Percentiles rank a stretch among this genome's conserved stretches.
phyloP scores from a whole-genome alignment of 2,329 filamentous ascomycete species.

The Pyrenophora tritici-repentis region DNA sequence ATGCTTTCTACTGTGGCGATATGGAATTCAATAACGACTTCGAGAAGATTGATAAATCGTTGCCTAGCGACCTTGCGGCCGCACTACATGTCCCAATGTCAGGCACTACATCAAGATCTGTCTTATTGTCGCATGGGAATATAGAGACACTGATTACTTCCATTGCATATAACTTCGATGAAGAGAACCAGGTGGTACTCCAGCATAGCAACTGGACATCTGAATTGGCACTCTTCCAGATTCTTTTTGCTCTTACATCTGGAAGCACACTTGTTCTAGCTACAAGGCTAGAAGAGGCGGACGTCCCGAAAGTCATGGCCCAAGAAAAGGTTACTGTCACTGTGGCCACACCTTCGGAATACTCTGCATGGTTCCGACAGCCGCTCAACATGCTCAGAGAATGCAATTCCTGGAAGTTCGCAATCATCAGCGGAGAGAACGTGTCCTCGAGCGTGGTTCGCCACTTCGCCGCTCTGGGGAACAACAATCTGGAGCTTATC shows the following conservation, averaged over 20 bases:
- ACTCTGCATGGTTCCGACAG: slow-evolving; percentile 2
- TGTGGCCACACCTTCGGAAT: slow-evolving; percentile 4
- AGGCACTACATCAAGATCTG: background rate
- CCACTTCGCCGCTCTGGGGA: background rate
- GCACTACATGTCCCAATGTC: background rate
- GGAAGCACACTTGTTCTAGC: slow-evolving; percentile 2
- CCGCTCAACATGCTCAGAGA: background rate
- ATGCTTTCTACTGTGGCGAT: background rate
- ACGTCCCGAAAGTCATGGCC: background rate
- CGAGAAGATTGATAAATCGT: slow-evolving; percentile 5
- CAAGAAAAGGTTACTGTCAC: slow-evolving; percentile 2
- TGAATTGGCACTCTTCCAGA: slow-evolving; percentile 1
- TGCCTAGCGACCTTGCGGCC: slow-evolving; percentile 15
- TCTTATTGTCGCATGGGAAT: slow-evolving; percentile 3
- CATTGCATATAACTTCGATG: background rate
- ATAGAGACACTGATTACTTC: background rate
- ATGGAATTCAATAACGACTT: background rate
- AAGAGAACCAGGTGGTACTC: background rate
- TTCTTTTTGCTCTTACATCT: background rate
- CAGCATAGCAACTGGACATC: slow-evolving; percentile 1
- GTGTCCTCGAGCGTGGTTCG: background rate
- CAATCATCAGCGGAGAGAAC: background rate
- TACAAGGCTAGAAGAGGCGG: background rate
- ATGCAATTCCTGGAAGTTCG: slow-evolving; percentile 1
- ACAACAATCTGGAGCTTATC: background rate